These are phyloP conservation scores for Metrosideros polymorpha DNA, from an alignment of 441 rosid species.

Conservation along the genomic window DNA sequence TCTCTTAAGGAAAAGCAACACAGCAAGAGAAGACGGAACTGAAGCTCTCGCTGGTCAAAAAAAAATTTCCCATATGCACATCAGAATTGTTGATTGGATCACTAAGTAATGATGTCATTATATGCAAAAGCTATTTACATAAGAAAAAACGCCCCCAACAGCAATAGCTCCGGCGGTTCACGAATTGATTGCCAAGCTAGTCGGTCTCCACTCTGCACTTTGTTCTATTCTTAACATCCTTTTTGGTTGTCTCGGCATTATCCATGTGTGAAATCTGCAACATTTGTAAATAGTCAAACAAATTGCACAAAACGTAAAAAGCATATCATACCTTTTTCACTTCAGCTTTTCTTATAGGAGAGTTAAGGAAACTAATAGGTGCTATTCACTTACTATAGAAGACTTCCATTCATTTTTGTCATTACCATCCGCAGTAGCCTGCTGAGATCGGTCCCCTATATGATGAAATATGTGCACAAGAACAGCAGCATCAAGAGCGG, in stretches of 20 bases:
- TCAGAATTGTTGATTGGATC: neutral
- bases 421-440: conserved; percentile 21
- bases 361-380: neutral
- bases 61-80: neutral
- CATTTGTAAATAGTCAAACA: neutral
- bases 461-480: conserved; percentile 63
- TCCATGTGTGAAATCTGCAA: conserved; percentile 51
- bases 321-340: neutral
- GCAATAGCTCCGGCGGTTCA: neutral
- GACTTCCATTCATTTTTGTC: conserved; percentile 69
- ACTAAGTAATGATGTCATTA: neutral
- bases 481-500: conserved; percentile 89
- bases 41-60: neutral
- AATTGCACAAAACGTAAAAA: neutral
- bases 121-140: neutral
- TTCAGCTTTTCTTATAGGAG: neutral
- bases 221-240: conserved; percentile 8
- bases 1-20: neutral
- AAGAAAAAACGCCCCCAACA: fast-evolving
- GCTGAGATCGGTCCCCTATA: conserved; percentile 30
- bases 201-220: neutral
- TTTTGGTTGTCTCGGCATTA: conserved; percentile 32
- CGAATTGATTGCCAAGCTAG: neutral
- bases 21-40: neutral
- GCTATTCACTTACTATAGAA: conserved; percentile 45